Evolutionary conservation across 192 early-diverging fungal species (phyloP), one percentile per base, ranked within the genome.

Genomic region (Backusella macrospora): DNA sequence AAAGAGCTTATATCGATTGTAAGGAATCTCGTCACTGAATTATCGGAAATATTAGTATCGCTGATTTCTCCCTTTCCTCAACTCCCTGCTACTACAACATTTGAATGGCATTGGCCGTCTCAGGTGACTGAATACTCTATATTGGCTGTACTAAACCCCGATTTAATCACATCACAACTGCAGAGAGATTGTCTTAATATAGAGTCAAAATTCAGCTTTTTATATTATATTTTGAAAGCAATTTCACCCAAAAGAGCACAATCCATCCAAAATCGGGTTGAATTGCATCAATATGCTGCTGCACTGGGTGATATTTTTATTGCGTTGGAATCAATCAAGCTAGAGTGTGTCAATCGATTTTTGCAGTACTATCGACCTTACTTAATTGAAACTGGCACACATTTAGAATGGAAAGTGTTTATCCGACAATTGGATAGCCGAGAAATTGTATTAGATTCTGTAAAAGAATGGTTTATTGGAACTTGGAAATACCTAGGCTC

Each of bases 241-340:
- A 48, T 71, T 59, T 49, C 47, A 15, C 69, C 69, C 13, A 26
- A 71, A 37, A n/a, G 10, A 37, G 69, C 46, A 7, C 34, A 55
- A 18, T 7, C 34, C 23, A 43, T 68, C 6, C 44, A 45, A 8
- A 26, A 26, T 0, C 23, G 34, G 6, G 67, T 46, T 34, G 13
- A 4, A 26, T 21, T 75, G 73, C 48, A 82, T 82, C 44, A 74
- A 21, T 80, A 92, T 68, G 87, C 83, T n/a, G 80, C 83, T 13
- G 89, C 89, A 1, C 80, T 97, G 72, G 81, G 86, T 8, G 75
- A 82, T 39, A 92, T 90, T 62, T 96, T 95, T 80, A 89, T 93
- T 43, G 81, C 91, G 64, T 70, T 94, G 67, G 91, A 96, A 14
- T 73, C 64, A 23, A 81, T 84, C 73, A 84, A 84, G 16, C 39